These are phyloP conservation scores for Nowakowskiella sp. DNA, from an alignment of 192 early-diverging fungal genomes.

Conservation along the genomic window DNA sequence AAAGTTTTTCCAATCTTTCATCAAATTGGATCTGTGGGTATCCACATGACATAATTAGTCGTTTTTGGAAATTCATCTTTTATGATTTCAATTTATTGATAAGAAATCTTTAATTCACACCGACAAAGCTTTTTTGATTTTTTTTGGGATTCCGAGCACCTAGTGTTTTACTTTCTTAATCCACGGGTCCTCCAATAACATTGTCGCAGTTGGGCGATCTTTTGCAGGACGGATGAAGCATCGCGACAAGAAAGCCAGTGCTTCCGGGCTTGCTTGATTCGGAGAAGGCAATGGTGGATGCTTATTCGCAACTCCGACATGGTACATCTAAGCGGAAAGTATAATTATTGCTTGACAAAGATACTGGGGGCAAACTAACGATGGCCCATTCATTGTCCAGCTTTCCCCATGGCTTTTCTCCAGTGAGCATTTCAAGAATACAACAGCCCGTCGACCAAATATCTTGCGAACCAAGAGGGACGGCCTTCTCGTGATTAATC, in stretches of 20 bases:
- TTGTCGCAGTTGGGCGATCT: conserved; percentile 63
- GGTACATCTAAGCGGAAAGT: conserved; percentile 56
- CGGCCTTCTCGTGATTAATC: too few relatives aligned
- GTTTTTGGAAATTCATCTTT: too few relatives aligned
- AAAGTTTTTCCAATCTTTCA: too few relatives aligned
- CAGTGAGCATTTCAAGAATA: conserved; percentile 84
- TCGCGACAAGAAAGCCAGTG: conserved; percentile 65
- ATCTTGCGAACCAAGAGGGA: conserved; percentile 75
- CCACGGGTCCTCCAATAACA: conserved; percentile 70
- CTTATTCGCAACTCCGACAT: conserved; percentile 60
- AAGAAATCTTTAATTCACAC: too few relatives aligned
- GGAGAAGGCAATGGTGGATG: conserved; percentile 71
- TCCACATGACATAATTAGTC: too few relatives aligned
- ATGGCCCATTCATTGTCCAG: conserved; percentile 92
- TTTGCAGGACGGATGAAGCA: conserved; percentile 69
- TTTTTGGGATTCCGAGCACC: too few relatives aligned
- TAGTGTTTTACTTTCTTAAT: conserved; percentile 21
- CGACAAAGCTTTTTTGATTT: too few relatives aligned
- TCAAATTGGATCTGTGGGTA: too few relatives aligned
- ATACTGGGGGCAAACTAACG: not conserved
- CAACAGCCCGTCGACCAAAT: conserved; percentile 91
- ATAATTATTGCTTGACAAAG: not conserved
- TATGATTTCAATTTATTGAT: too few relatives aligned
- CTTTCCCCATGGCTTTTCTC: conserved; percentile 75
- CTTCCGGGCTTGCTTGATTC: conserved; percentile 51